phyloP scores from a whole-genome alignment of 2,329 filamentous ascomycete species.

The Tothia fuscella region DNA sequence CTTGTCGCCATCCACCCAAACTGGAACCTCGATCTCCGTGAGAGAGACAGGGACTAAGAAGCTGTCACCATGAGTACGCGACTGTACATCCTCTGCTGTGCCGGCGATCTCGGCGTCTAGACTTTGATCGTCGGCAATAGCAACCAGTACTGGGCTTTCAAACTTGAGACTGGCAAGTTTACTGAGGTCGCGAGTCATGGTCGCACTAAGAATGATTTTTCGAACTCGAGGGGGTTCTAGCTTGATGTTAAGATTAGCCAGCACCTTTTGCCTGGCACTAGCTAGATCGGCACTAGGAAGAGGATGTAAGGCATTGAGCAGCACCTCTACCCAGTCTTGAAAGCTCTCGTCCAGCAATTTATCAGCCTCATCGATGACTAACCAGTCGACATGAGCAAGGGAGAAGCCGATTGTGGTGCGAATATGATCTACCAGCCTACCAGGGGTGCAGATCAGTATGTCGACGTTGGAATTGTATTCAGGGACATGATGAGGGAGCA shows the following conservation, averaged over 20 bases:
- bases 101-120: constrained; percentile 14
- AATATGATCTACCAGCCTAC: constrained; percentile 82
- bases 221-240: constrained; percentile 41
- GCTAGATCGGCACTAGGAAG: constrained; percentile 21
- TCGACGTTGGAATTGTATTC: constrained; percentile 63
- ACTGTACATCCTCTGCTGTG: constrained; percentile 14
- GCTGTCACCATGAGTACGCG: constrained; percentile 15
- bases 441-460: constrained; percentile 82
- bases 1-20: constrained; percentile 41
- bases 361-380: constrained; percentile 89
- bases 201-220: constrained; percentile 83
- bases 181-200: constrained; percentile 77
- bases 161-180: constrained; percentile 65
- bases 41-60: constrained; percentile 46
- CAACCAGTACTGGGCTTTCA: constrained; percentile 60
- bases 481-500: constrained; percentile 51
- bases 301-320: constrained; percentile 50
- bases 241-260: constrained; percentile 40
- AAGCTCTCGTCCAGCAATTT: constrained; percentile 84
- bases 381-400: constrained; percentile 68
- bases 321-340: constrained; percentile 72
- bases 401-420: constrained; percentile 72
- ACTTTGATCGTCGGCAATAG: constrained; percentile 40
- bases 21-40: constrained; percentile 36
- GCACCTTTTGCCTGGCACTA: constrained; percentile 20